Base-by-base conservation (phyloP, 768 basidiomycete species). In the Hydnum rufescens region DNA sequence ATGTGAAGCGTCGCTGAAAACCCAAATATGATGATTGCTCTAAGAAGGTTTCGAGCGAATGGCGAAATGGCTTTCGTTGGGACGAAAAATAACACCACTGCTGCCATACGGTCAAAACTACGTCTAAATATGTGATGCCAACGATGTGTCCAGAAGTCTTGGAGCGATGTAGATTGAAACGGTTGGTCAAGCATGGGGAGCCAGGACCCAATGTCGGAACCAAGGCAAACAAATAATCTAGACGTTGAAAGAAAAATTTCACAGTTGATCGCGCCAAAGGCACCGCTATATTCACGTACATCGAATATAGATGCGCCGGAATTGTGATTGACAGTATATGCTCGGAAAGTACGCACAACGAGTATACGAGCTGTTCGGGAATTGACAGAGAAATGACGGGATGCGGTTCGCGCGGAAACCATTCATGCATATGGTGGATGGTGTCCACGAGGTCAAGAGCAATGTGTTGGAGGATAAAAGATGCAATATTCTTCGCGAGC, bases 101-200 rank as follows among this genome's bases (percentile, higher is more conserved):
- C 48, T 4, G 34, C 28, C 29, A 54, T 34, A 31, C 54, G 32
- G 5, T 55, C 34, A 32, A 56, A 56, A 4, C 26, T 26, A 13
- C 55, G 42, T 23, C 54, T 25, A 32, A 56, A 56, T 2, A 50
- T 55, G 16, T 55, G 46, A 29, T 56, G 55, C 55, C 55, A 56
- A 5, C 54, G 23, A 22, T 49, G 25, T 16, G 48, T 26, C 55
- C 55, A 56, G 34, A 56, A 56, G 36, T 56, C 55, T 26, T n/a
- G 32, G 26, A 56, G 54, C 28, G 55, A 57, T 5, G 8, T 47
- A 3, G 55, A 48, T 22, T 6, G 13, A 13, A 56, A 34, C 3
- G 55, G 54, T 16, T 26, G n/a, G 26, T 30, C 46, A 22, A 54
- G 39, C 32, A 56, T 56, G 22, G 55, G 39, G 3, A 54, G 55